phyloP scores from a whole-genome alignment of 1,139 yeast genomes.

The Suhomyces maxii region DNA sequence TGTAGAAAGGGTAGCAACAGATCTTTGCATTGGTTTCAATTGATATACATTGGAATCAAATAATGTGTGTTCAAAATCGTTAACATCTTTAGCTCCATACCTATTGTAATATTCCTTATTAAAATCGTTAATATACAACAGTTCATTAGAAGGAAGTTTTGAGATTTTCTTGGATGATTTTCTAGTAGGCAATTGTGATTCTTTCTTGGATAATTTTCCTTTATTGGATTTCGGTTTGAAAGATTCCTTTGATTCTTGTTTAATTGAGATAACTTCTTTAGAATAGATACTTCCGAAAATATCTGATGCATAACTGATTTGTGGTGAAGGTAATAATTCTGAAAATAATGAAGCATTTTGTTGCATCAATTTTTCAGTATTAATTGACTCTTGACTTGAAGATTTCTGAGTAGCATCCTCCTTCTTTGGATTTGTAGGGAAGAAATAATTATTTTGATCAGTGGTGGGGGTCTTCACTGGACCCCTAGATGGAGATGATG shows the following conservation, averaged over 20 bases:
- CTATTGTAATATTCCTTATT: slow-evolving; percentile 21
- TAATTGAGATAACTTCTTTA: slow-evolving; percentile 1
- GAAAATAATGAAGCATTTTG: slow-evolving; percentile 35
- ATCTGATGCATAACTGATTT: slow-evolving; percentile 36
- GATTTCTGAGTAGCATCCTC: slow-evolving; percentile 1
- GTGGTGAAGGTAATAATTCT: slow-evolving; percentile 41
- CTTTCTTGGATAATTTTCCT: not conserved
- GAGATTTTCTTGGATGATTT: not conserved
- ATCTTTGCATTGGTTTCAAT: slow-evolving; percentile 34
- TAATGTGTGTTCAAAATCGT: slow-evolving; percentile 13
- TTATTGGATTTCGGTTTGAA: not conserved
- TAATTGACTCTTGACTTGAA: slow-evolving; percentile 25
- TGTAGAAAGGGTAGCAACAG: slow-evolving; percentile 27
- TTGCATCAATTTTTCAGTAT: slow-evolving; percentile 35
- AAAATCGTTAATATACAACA: slow-evolving; percentile 13
- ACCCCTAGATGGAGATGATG: slow-evolving; percentile 1
- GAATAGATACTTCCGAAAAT: slow-evolving; percentile 25
- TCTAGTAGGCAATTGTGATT: not conserved
- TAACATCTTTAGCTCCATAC: slow-evolving; percentile 14
- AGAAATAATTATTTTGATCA: not conserved
- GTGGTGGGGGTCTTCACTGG: not conserved
- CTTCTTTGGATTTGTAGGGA: not conserved
- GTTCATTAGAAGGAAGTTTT: slow-evolving; percentile 2
- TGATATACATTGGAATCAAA: slow-evolving; percentile 26
- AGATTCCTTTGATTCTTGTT: slow-evolving; percentile 1